Evolutionary conservation across 169 alveolate genomes (phyloP).

Genomic region (Babesia ovata): DNA sequence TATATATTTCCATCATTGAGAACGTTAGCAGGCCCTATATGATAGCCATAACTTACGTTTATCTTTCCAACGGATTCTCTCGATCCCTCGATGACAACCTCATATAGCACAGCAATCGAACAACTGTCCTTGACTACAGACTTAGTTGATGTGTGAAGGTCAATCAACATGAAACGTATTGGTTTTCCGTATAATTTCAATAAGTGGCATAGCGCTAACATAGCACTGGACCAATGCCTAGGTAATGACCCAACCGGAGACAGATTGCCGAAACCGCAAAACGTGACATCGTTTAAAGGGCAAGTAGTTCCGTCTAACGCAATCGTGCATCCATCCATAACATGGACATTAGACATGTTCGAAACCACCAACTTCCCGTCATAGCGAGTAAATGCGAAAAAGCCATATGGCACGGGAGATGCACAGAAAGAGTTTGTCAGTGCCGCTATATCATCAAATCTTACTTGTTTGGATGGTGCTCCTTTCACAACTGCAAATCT

Average conservation of each 20-base stretch:
- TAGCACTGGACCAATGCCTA: slow-evolving; percentile 35
- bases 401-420: slow-evolving; percentile 1
- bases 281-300: neutral
- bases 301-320: neutral
- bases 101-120: slow-evolving; percentile 5
- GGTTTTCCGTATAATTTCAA: neutral
- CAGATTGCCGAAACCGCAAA: slow-evolving; percentile 19
- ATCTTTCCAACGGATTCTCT: neutral
- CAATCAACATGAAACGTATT: slow-evolving; percentile 11
- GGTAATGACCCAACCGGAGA: slow-evolving; percentile 3
- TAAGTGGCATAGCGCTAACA: slow-evolving; percentile 18
- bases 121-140: neutral
- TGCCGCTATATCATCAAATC: neutral
- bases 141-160: neutral
- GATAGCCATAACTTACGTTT: slow-evolving; percentile 13
- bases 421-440: neutral
- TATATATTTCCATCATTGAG: neutral
- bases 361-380: neutral
- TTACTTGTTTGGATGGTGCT: neutral
- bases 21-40: neutral
- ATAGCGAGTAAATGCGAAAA: slow-evolving; percentile 9
- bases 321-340: neutral
- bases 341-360: neutral
- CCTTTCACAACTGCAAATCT: neutral
- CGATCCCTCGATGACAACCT: neutral